These are phyloP conservation scores for Alternaria viburni DNA, from an alignment of 2,329 filamentous ascomycete species.

Conservation along the genomic window DNA sequence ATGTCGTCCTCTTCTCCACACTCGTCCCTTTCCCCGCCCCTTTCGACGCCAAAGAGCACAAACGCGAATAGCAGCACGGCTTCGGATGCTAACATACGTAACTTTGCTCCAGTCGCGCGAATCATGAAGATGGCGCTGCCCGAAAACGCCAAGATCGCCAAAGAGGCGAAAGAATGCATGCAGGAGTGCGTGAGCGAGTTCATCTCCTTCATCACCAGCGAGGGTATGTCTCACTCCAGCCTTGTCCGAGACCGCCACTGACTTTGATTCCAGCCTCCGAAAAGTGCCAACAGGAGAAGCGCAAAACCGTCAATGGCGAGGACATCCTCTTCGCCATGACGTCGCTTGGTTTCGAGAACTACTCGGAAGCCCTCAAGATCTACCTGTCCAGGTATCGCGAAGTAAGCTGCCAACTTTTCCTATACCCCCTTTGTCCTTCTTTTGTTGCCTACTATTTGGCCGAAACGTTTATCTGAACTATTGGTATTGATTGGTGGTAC, in stretches of 20 bases:
- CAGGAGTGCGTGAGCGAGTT: slow-evolving; percentile 99
- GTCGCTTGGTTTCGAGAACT: slow-evolving; percentile 97
- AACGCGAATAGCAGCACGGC: slow-evolving; percentile 39
- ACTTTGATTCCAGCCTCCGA: slow-evolving; percentile 74
- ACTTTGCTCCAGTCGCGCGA: slow-evolving; percentile 93
- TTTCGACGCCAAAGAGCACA: slow-evolving; percentile 31
- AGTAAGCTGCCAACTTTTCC: slow-evolving; percentile 66
- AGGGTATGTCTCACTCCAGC: slow-evolving; percentile 69
- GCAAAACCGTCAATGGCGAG: slow-evolving; percentile 98
- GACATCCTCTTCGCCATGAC: slow-evolving; percentile 99
- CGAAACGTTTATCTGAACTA: slow-evolving; percentile 56
- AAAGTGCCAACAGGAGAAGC: slow-evolving; percentile 99
- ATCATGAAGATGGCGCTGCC: slow-evolving; percentile 99
- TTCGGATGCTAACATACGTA: slow-evolving; percentile 90
- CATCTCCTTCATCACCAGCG: slow-evolving; percentile 99
- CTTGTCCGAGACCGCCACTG: slow-evolving; percentile 1
- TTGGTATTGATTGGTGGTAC: slow-evolving; percentile 60
- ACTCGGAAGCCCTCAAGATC: slow-evolving; percentile 96
- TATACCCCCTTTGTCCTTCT: slow-evolving; percentile 32
- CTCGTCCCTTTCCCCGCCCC: slow-evolving; percentile 45
- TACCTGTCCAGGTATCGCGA: slow-evolving; percentile 97
- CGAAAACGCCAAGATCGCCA: slow-evolving; percentile 98
- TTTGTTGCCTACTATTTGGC: slow-evolving; percentile 48
- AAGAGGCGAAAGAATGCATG: slow-evolving; percentile 99
- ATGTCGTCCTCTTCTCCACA: slow-evolving; percentile 55